Base-by-base conservation (phyloP, 495 filamentous ascomycete genomes). In the Trypethelium eluteriae region DNA sequence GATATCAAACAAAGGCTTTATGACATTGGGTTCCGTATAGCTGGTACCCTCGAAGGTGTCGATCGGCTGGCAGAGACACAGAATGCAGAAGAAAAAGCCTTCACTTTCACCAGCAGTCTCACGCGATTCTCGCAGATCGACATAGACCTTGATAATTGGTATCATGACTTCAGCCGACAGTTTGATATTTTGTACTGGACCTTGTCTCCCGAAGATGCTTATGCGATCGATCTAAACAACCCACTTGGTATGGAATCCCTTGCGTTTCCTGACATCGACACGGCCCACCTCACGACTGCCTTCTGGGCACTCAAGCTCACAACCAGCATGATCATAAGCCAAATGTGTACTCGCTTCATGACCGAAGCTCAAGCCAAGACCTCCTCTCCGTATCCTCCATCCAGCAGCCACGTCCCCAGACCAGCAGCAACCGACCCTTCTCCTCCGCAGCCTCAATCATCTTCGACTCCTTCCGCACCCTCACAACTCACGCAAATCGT, bases 241-340 rank as follows among this genome's bases (percentile, higher is more conserved):
- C 53, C 53, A 59, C 36, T 18, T 36, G 32, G 53, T 1, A 34
- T 59, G 14, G 25, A 59, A 36, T 10, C 32, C 3, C 10, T 59
- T 4, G 18, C 7, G 14, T 59, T 59, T 18, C 53, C 53, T 7
- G 53, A 59, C 53, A 34, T 59, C 7, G 53, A 59, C 4, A 34
- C 5, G 36, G 53, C 25, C 7, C 53, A 59, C 53, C 11, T 59
- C 7, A 59, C 36, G 53, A 59, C 25, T 34, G 25, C 14, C 7
- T 59, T 59, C 14, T 59, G 53, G 53, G 32, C 53, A 36, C 53
- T 59, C 53, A 59, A 59, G 53, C 18, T 59, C 25, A 59, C 32
- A 7, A 35, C 7, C n/a, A 59, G 53, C 53, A 34, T 59, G 32
- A 59, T 59, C 36, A 14, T 36, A 6, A 59, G 14, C 32, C 53